These are phyloP conservation scores for Emiliania huxleyi DNA, from an alignment of 78 protist genomes.

Conservation along the genomic window DNA sequence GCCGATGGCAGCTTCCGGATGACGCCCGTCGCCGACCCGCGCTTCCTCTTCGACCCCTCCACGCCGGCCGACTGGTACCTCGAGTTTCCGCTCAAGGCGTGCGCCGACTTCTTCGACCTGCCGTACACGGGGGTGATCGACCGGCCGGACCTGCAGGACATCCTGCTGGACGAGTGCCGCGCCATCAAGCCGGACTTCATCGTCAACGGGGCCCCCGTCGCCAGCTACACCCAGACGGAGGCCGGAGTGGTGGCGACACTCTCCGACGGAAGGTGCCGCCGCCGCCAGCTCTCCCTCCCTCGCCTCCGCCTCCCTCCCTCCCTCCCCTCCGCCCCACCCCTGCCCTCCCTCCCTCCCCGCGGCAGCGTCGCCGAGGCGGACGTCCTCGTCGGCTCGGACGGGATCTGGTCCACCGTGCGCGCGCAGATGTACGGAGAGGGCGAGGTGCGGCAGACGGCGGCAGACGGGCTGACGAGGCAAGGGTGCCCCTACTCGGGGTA, in stretches of 20 bases:
- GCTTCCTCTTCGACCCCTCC: neutral
- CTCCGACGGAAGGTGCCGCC: too few species aligned
- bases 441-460: too few species aligned
- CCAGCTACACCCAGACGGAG: neutral
- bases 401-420: slow-evolving; percentile 44
- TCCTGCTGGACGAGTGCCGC: slow-evolving; percentile 11
- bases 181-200: neutral
- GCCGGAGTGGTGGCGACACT: neutral
- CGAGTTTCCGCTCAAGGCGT: neutral
- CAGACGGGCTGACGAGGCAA: neutral
- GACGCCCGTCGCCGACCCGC: neutral
- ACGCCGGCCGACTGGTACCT: slow-evolving; percentile 1
- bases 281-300: too few species aligned
- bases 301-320: too few species aligned
- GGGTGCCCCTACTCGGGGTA: slow-evolving; percentile 36
- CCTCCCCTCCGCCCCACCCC: too few species aligned
- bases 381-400: slow-evolving; percentile 37
- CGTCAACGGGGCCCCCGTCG: neutral
- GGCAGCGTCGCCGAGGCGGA: neutral
- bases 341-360: too few species aligned
- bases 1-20: neutral
- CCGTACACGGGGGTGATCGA: slow-evolving; percentile 44
- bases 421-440: slow-evolving; percentile 19
- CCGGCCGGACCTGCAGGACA: slow-evolving; percentile 33
- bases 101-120: slow-evolving; percentile 10